A percentile compares a stretch with the other conserved stretches of the same genome.
These are phyloP conservation scores for Biancaea sappan DNA, from an alignment of 306 rosid genomes.

Conservation along the genomic window DNA sequence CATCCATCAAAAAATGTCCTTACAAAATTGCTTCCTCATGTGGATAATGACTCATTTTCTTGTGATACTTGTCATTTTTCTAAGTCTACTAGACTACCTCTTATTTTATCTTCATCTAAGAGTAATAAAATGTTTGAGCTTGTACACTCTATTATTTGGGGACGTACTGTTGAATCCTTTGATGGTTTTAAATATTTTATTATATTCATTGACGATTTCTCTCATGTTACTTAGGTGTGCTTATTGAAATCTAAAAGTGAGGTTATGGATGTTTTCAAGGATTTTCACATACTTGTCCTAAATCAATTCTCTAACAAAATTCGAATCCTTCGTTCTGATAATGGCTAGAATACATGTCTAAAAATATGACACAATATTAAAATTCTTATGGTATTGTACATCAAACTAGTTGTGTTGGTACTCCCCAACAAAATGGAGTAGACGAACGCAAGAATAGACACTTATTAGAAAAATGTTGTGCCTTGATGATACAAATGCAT, in stretches of 20 bases:
- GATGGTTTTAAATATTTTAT: constrained; percentile 5
- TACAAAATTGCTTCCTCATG: too few species aligned
- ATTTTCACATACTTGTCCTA: not conserved
- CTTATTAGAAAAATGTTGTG: too few species aligned
- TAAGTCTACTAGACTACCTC: not conserved
- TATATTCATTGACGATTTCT: not conserved
- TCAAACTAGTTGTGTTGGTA: not conserved
- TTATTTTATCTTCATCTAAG: not conserved
- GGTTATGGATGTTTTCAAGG: not conserved
- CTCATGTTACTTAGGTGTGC: not conserved
- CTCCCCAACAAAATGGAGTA: too few species aligned
- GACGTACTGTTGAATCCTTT: not conserved
- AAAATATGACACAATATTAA: not conserved
- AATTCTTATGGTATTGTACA: not conserved
- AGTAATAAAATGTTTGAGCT: not conserved
- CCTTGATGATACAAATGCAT: not conserved
- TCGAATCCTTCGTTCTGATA: not conserved
- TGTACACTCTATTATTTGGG: constrained; percentile 20
- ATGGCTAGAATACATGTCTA: not conserved
- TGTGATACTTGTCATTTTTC: constrained; percentile 22
- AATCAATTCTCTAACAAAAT: not conserved
- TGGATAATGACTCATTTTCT: not conserved
- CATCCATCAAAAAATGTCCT: too few species aligned
- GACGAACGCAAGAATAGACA: not conserved
- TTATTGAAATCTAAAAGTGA: not conserved